Evolutionary conservation across 208 protist species (phyloP).

Genomic region (Leishmania guyanensis): DNA sequence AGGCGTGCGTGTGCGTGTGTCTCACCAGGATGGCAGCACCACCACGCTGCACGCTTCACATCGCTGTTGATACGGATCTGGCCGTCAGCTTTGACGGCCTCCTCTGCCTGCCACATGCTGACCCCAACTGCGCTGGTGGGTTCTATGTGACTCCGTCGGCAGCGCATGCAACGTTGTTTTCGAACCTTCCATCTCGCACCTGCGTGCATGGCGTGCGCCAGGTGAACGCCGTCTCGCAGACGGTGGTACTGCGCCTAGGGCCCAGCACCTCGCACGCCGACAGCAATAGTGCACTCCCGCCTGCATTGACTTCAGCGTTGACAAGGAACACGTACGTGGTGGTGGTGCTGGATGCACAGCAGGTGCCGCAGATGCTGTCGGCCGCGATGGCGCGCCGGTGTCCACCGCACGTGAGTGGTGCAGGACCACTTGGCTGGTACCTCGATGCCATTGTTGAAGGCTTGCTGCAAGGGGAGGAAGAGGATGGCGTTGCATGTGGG

Average conservation of each 20-base stretch:
- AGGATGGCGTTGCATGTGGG: background rate
- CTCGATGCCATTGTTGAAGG: conserved; percentile 28
- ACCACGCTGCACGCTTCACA: conserved; percentile 7
- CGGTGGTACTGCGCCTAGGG: conserved; percentile 12
- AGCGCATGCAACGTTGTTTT: background rate
- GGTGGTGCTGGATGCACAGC: conserved; percentile 30
- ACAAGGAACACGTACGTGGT: conserved; percentile 11
- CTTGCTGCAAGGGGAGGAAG: background rate
- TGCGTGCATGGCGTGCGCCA: background rate
- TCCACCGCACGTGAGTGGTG: conserved; percentile 24
- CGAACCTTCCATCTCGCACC: conserved; percentile 12
- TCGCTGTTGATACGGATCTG: conserved; percentile 25
- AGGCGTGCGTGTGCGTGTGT: background rate
- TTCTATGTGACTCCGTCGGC: background rate
- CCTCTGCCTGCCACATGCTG: background rate
- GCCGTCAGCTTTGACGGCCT: conserved; percentile 18
- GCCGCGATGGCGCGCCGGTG: conserved; percentile 20
- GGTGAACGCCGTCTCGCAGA: conserved; percentile 33
- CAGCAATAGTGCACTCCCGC: background rate
- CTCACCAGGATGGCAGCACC: background rate
- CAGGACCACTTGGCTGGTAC: conserved; percentile 28
- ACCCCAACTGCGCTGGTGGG: background rate
- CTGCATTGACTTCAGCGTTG: conserved; percentile 1
- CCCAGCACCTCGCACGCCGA: background rate
- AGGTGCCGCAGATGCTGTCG: conserved; percentile 27